Percentiles rank a stretch among this genome's conserved stretches.
phyloP scores from a whole-genome alignment of 1,139 yeast genomes.

The Saccharomyces hybrid region DNA sequence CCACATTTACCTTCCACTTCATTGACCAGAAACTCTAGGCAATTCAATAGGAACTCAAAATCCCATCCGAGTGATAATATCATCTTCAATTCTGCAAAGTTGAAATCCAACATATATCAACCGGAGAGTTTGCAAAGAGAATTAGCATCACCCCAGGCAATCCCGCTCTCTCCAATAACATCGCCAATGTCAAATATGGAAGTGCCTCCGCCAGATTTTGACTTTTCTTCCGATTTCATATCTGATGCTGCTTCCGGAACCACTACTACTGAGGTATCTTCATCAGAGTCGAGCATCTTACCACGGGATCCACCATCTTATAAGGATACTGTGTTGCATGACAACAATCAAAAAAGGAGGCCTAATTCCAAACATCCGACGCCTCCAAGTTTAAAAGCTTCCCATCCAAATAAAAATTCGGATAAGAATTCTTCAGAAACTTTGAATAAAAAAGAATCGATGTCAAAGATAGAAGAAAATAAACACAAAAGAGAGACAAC shows the following conservation, averaged over 20 bases:
- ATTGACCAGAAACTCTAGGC: conserved; percentile 9
- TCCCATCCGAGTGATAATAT: conserved; percentile 5
- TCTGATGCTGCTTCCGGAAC: conserved; percentile 16
- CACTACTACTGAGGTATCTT: neutral
- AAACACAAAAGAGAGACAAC: neutral
- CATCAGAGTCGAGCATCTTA: conserved; percentile 10
- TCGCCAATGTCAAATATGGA: conserved; percentile 23
- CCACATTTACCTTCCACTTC: conserved; percentile 9
- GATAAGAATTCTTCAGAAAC: neutral
- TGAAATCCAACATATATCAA: conserved; percentile 48
- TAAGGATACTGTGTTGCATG: conserved; percentile 21
- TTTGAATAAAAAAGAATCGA: neutral
- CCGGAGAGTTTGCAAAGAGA: conserved; percentile 42
- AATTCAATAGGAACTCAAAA: conserved; percentile 8
- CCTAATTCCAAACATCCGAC: conserved; percentile 3
- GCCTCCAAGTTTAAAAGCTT: conserved; percentile 6
- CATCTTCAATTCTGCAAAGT: conserved; percentile 24
- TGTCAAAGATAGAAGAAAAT: neutral
- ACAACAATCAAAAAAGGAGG: conserved; percentile 3
- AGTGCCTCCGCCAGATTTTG: conserved; percentile 25
- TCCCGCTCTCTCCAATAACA: conserved; percentile 42
- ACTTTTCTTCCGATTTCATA: conserved; percentile 15
- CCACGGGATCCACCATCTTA: conserved; percentile 37
- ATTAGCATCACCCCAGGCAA: conserved; percentile 52
- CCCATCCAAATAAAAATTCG: neutral